phyloP scores from a whole-genome alignment of 306 rosid genomes.

The Trichosanthes cucumerina region DNA sequence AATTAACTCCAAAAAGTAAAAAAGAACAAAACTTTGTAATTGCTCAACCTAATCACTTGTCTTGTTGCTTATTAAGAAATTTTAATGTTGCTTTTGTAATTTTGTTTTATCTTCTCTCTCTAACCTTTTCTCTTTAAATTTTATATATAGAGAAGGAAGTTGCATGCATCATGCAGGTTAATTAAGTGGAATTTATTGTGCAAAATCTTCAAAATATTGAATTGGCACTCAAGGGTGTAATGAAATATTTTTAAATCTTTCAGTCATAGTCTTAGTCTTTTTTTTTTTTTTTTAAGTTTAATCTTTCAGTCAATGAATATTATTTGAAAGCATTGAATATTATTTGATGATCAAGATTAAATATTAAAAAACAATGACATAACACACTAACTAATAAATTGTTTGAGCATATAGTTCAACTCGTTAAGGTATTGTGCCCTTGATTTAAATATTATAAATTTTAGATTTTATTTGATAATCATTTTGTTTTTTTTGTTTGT shows the following conservation, averaged over 20 bases:
- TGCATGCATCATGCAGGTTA: background rate
- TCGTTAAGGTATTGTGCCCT: too few relatives aligned
- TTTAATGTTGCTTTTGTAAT: background rate
- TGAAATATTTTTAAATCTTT: background rate
- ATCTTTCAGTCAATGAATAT: too few relatives aligned
- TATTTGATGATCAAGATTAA: background rate
- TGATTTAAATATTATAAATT: too few relatives aligned
- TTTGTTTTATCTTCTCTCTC: background rate
- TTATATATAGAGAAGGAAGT: background rate
- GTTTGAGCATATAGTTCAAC: too few relatives aligned
- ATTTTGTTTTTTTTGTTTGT: too few relatives aligned
- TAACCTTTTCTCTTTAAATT: background rate
- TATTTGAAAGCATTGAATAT: too few relatives aligned
- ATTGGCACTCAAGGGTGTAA: background rate
- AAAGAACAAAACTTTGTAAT: background rate
- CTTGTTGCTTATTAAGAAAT: background rate
- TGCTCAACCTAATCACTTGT: constrained; percentile 3
- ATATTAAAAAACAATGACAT: too few relatives aligned
- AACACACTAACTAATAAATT: too few relatives aligned
- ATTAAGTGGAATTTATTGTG: background rate
- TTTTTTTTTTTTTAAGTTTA: too few relatives aligned
- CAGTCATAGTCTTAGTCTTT: too few relatives aligned
- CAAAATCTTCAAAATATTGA: background rate
- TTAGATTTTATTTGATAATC: too few relatives aligned
- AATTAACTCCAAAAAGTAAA: background rate